Evolutionary conservation across 2,329 filamentous ascomycete species (phyloP).

Genomic region (Sodiomyces alkalinus): DNA sequence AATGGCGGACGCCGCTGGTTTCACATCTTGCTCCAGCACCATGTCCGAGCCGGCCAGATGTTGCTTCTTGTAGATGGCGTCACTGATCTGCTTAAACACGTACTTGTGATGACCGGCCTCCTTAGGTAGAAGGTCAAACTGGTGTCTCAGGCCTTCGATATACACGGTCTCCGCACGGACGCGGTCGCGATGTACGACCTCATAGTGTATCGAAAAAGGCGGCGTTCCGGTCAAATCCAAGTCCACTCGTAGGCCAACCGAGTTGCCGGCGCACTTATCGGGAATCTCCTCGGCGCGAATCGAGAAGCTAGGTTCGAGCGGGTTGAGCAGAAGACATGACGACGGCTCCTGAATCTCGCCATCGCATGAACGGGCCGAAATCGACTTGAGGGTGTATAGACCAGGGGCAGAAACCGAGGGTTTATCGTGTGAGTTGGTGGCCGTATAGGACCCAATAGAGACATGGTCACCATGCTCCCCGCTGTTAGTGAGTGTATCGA

Average conservation of each 20-base stretch:
- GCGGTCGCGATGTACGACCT: slow-evolving; percentile 40
- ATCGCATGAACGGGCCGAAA: slow-evolving; percentile 66
- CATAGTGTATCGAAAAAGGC: slow-evolving; percentile 74
- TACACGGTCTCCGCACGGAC: slow-evolving; percentile 31
- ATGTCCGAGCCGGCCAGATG: slow-evolving; percentile 45
- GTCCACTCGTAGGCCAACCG: slow-evolving; percentile 78
- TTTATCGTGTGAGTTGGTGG: slow-evolving; percentile 46
- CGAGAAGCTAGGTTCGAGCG: slow-evolving; percentile 66
- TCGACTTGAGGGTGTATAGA: slow-evolving; percentile 69
- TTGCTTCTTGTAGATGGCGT: slow-evolving; percentile 62
- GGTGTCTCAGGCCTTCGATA: slow-evolving; percentile 61
- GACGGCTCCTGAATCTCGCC: slow-evolving; percentile 88
- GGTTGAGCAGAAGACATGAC: slow-evolving; percentile 84
- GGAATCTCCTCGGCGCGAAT: slow-evolving; percentile 69
- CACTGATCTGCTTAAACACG: slow-evolving; percentile 65
- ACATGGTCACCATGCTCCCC: slow-evolving; percentile 53
- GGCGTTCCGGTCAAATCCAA: slow-evolving; percentile 85
- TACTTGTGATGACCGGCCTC: slow-evolving; percentile 80
- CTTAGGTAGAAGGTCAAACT: slow-evolving; percentile 69
- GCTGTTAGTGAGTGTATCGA: slow-evolving; percentile 51
- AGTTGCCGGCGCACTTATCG: slow-evolving; percentile 89
- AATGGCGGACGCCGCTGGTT: slow-evolving; percentile 75
- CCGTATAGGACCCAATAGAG: slow-evolving; percentile 39
- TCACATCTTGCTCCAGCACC: slow-evolving; percentile 74
- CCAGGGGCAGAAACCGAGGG: slow-evolving; percentile 63